Percentiles rank a stretch among this genome's conserved stretches.
Conservation (phyloP, 495 filamentous ascomycete species). For the Aspergillus olivimuriae region DNA sequence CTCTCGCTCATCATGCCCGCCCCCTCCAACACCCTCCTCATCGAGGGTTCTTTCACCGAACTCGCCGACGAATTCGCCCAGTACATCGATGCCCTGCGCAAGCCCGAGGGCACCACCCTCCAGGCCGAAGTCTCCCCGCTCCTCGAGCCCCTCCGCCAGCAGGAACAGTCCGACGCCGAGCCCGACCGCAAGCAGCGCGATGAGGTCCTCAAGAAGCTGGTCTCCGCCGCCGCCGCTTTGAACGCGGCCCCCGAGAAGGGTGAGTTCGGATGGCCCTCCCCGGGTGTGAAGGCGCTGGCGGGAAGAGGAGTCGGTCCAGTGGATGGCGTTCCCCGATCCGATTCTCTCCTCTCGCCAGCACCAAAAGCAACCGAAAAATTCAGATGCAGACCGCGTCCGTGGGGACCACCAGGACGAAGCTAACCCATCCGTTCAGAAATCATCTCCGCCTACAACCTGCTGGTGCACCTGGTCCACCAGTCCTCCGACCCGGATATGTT, state of each 20-base stretch:
- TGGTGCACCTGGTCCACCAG: conserved; percentile 85
- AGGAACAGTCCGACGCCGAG: conserved; percentile 41
- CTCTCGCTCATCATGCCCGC: conserved; percentile 40
- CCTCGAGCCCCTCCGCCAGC: conserved; percentile 52
- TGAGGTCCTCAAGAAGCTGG: conserved; percentile 82
- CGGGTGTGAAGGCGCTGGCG: too few species aligned
- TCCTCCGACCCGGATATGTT: conserved; percentile 75
- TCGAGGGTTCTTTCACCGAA: conserved; percentile 87
- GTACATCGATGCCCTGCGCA: conserved; percentile 65
- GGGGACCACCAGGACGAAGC: neutral
- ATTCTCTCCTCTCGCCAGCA: too few species aligned
- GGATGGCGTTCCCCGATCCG: too few species aligned
- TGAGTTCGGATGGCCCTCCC: too few species aligned
- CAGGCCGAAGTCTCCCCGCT: conserved; percentile 66
- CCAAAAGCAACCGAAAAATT: too few species aligned
- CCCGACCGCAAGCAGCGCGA: conserved; percentile 60
- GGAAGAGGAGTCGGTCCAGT: too few species aligned
- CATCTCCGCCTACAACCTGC: conserved; percentile 88
- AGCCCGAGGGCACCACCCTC: conserved; percentile 43
- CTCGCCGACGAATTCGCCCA: conserved; percentile 82
- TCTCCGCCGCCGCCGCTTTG: conserved; percentile 62
- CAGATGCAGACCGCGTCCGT: too few species aligned
- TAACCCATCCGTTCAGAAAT: conserved; percentile 55
- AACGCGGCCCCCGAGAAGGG: conserved; percentile 85
- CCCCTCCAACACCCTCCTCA: conserved; percentile 62